Conservation (phyloP, 164 flowering plant species). For the Sedum album region DNA sequence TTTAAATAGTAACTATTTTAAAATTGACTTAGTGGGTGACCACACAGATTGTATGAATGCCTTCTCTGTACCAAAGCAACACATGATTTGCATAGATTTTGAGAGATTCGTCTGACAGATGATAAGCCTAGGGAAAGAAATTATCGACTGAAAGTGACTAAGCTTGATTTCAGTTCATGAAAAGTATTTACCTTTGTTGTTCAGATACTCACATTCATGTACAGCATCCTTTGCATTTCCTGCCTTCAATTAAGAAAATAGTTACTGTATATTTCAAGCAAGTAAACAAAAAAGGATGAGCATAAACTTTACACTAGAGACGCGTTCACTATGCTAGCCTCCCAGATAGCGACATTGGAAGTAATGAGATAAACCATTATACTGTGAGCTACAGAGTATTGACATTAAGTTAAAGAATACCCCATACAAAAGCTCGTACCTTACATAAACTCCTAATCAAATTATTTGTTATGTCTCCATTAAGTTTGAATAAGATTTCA, state of each 20-base stretch:
- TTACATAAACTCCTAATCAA: conserved; percentile 65
- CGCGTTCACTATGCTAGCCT: too few relatives aligned
- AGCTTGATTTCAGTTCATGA: too few relatives aligned
- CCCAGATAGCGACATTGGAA: too few relatives aligned
- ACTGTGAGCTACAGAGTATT: neutral
- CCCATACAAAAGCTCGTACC: conserved; percentile 29
- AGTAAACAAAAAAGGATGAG: neutral
- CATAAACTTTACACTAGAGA: neutral
- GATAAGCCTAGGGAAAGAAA: too few relatives aligned
- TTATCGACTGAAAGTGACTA: too few relatives aligned
- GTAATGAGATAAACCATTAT: neutral
- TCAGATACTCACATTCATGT: conserved; percentile 55
- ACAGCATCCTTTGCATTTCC: conserved; percentile 54
- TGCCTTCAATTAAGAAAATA: conserved; percentile 39
- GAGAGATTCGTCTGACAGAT: too few relatives aligned
- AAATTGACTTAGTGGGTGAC: too few relatives aligned
- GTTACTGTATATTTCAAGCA: neutral
- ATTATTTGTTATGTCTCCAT: conserved; percentile 53
- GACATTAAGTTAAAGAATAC: neutral
- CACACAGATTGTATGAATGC: too few relatives aligned
- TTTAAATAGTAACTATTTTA: too few relatives aligned
- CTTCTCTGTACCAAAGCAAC: too few relatives aligned
- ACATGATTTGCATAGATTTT: too few relatives aligned
- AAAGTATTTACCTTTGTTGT: conserved; percentile 45
- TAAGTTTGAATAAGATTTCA: conserved; percentile 23